These are phyloP conservation scores for Prunus campanulata DNA, from an alignment of 306 rosid species.

Conservation along the genomic window DNA sequence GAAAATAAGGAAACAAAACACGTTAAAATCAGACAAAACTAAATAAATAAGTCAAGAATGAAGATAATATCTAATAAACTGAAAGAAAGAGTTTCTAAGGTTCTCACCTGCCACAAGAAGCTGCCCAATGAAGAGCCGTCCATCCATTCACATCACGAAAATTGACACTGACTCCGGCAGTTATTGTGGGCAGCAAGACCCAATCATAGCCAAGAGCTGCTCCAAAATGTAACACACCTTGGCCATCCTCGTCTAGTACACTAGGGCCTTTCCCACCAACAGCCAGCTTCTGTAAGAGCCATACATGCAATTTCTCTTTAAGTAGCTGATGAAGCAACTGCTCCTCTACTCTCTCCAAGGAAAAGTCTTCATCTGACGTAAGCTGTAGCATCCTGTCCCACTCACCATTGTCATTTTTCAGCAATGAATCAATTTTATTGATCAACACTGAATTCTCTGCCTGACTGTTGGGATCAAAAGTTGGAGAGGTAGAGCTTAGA, in stretches of 20 bases:
- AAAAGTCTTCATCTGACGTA: slow-evolving; percentile 44
- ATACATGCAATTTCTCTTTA: slow-evolving; percentile 59
- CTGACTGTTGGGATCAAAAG: slow-evolving; percentile 23
- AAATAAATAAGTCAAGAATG: neutral
- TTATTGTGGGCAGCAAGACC: slow-evolving; percentile 69
- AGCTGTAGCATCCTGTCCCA: slow-evolving; percentile 61
- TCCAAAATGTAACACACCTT: slow-evolving; percentile 86
- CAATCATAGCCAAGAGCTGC: slow-evolving; percentile 90
- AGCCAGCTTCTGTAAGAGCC: slow-evolving; percentile 74
- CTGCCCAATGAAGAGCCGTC: slow-evolving; percentile 99
- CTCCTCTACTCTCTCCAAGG: slow-evolving; percentile 53
- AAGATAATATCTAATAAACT: neutral
- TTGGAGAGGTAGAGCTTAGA: slow-evolving; percentile 31
- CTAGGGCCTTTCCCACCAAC: slow-evolving; percentile 88
- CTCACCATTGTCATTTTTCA: slow-evolving; percentile 49
- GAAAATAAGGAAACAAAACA: slow-evolving; percentile 22
- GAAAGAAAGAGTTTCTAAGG: neutral
- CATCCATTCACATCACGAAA: slow-evolving; percentile 89
- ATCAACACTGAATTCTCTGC: slow-evolving; percentile 45
- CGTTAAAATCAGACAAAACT: neutral
- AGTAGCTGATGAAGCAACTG: slow-evolving; percentile 63
- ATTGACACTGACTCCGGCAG: slow-evolving; percentile 79
- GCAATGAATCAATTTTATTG: slow-evolving; percentile 55
- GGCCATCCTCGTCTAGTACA: slow-evolving; percentile 71
- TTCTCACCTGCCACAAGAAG: slow-evolving; percentile 79